Evolutionary conservation across 1,284 basidiomycete species (phyloP).

Genomic region (Gymnopus androsaceus): DNA sequence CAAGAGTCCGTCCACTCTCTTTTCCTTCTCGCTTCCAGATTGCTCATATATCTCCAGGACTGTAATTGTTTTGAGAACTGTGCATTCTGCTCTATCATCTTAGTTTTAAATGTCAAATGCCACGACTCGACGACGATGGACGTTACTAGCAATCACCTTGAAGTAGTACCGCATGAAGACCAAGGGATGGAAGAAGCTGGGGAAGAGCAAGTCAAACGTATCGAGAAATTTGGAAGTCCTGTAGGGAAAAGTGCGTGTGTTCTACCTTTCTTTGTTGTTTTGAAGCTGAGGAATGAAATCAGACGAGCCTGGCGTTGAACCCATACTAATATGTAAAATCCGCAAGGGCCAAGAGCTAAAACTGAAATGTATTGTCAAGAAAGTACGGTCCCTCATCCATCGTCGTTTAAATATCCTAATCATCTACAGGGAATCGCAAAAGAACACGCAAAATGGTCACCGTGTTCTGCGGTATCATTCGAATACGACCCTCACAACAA

Average conservation of each 20-base stretch:
- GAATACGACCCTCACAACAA: conserved; percentile 99
- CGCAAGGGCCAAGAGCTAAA: conserved; percentile 93
- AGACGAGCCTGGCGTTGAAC: conserved; percentile 64
- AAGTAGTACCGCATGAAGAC: conserved; percentile 48
- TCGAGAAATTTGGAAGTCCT: conserved; percentile 81
- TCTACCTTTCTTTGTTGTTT: conserved; percentile 6
- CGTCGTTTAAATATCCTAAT: conserved; percentile 5
- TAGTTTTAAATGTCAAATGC: conserved; percentile 74
- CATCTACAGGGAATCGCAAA: conserved; percentile 86
- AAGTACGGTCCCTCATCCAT: conserved; percentile 51
- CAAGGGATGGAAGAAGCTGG: conserved; percentile 47
- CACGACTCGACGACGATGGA: conserved; percentile 73
- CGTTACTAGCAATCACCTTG: conserved; percentile 79
- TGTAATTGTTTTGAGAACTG: conserved; percentile 83
- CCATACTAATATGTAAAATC: conserved; percentile 90
- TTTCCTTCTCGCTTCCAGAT: background rate
- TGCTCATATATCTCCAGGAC: conserved; percentile 54
- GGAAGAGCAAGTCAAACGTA: conserved; percentile 74
- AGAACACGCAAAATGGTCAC: conserved; percentile 99
- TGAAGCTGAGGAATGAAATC: background rate
- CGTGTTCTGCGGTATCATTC: conserved; percentile 91
- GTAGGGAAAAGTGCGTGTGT: conserved; percentile 74
- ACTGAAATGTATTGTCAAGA: conserved; percentile 88
- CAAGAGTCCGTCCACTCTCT: conserved; percentile 52
- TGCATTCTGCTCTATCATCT: conserved; percentile 78